These are phyloP conservation scores for Amanita subjunquillea DNA, from an alignment of 768 basidiomycete species.

Conservation along the genomic window DNA sequence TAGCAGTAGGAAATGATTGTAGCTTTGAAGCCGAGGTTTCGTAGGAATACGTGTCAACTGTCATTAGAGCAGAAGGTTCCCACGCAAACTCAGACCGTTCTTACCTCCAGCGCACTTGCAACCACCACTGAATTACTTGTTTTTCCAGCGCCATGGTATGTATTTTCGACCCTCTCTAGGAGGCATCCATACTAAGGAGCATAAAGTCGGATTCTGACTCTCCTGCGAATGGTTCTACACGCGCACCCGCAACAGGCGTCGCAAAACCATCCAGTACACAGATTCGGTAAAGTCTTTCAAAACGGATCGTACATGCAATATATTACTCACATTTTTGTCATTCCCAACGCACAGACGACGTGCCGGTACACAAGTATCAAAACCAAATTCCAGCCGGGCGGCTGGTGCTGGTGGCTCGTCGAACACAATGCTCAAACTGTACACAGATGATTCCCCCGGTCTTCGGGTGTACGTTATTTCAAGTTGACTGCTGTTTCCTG, in stretches of 20 bases:
- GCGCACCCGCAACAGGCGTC: slow-evolving; percentile 35
- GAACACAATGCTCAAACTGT: slow-evolving; percentile 97
- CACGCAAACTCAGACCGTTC: slow-evolving; percentile 18
- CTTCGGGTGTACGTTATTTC: slow-evolving; percentile 78
- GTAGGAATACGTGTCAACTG: slow-evolving; percentile 15
- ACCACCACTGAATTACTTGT: slow-evolving; percentile 11
- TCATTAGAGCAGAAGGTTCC: slow-evolving; percentile 7
- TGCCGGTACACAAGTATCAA: slow-evolving; percentile 50
- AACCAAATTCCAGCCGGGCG: slow-evolving; percentile 80
- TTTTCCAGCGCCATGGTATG: slow-evolving; percentile 28
- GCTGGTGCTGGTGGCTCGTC: slow-evolving; percentile 94
- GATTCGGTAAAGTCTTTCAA: slow-evolving; percentile 51
- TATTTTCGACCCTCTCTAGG: not conserved
- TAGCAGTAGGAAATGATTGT: too few species aligned
- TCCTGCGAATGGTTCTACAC: slow-evolving; percentile 28
- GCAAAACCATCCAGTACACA: slow-evolving; percentile 73
- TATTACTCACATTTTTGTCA: slow-evolving; percentile 1
- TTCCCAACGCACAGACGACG: slow-evolving; percentile 42
- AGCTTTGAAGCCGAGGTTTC: not conserved
- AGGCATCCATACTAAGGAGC: not conserved
- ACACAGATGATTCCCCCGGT: slow-evolving; percentile 97
- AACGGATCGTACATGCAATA: not conserved
- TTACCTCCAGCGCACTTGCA: slow-evolving; percentile 19
- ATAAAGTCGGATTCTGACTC: slow-evolving; percentile 75
- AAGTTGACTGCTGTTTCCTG: not conserved